These are phyloP conservation scores for Hyphodiscus hymeniophilus DNA, from an alignment of 495 filamentous ascomycete genomes.

Conservation along the genomic window DNA sequence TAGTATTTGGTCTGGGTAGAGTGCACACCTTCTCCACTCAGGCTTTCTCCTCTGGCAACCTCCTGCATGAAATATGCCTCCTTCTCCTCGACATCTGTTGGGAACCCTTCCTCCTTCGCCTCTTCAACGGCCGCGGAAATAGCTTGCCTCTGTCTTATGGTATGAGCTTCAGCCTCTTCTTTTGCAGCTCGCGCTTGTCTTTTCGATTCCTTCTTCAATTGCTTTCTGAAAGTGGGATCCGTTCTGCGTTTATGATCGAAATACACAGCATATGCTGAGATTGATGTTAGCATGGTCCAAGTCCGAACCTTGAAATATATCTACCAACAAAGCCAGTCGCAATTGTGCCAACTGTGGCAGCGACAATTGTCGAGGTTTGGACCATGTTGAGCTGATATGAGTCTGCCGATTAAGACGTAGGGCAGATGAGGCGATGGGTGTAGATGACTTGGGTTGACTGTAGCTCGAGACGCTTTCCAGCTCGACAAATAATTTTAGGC, in stretches of 20 bases:
- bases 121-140: conserved; percentile 65
- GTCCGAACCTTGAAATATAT: too few species aligned
- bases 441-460: background rate
- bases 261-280: conserved; percentile 67
- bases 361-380: conserved; percentile 62
- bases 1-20: background rate
- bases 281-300: conserved; percentile 15
- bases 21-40: conserved; percentile 59
- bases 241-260: conserved; percentile 90
- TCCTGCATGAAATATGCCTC: conserved; percentile 92
- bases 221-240: conserved; percentile 78
- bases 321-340: conserved; percentile 70
- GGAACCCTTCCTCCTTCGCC: conserved; percentile 86
- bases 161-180: conserved; percentile 62
- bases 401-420: background rate
- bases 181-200: conserved; percentile 66
- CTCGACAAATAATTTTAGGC: too few species aligned
- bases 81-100: conserved; percentile 72
- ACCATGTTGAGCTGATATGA: conserved; percentile 37
- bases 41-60: conserved; percentile 74
- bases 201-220: conserved; percentile 75
- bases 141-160: conserved; percentile 57
- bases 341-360: conserved; percentile 63
- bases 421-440: conserved; percentile 5
- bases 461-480: too few species aligned